phyloP scores from a whole-genome alignment of 106 monocot genomes.

The Triglochin maritima region DNA sequence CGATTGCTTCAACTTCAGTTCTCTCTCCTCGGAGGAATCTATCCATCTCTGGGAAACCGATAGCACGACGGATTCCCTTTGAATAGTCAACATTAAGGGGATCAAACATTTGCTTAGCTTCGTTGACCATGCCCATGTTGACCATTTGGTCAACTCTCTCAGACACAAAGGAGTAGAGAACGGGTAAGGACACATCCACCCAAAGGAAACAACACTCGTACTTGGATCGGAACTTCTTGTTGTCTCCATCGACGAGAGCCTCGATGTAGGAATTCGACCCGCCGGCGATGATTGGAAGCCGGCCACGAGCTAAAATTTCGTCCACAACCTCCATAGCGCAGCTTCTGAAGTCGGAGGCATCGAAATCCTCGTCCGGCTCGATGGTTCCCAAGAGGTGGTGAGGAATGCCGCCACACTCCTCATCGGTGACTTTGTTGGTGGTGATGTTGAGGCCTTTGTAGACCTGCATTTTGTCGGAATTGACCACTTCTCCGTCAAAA shows the following conservation, averaged over 20 bases:
- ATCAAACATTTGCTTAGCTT: conserved; percentile 12
- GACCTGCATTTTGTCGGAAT: conserved; percentile 75
- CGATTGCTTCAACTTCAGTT: conserved; percentile 1
- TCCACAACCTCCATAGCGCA: conserved; percentile 13
- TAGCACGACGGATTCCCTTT: conserved; percentile 14
- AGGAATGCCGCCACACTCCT: conserved; percentile 33
- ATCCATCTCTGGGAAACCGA: conserved; percentile 25
- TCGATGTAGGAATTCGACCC: conserved; percentile 66
- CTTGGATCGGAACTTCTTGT: conserved; percentile 18
- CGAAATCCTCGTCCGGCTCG: conserved; percentile 41
- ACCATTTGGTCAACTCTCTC: conserved; percentile 23
- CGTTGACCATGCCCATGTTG: conserved; percentile 10
- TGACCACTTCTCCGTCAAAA: conserved; percentile 42
- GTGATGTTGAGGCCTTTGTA: conserved; percentile 44
- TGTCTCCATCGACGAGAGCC: conserved; percentile 30
- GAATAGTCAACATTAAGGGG: conserved; percentile 4
- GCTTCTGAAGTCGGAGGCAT: conserved; percentile 29
- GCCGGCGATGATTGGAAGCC: conserved; percentile 51
- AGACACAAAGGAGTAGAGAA: conserved; percentile 19
- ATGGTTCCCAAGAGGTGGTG: conserved; percentile 61
- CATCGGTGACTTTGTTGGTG: conserved; percentile 54
- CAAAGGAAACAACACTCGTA: conserved; percentile 55
- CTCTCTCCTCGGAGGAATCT: conserved; percentile 4
- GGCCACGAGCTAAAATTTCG: conserved; percentile 22
- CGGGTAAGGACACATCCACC: conserved; percentile 32